A percentile compares a stretch with the other conserved stretches of the same genome.
These are phyloP conservation scores for Omphalotus guepiniiformis DNA, from an alignment of 768 basidiomycete genomes.

Conservation along the genomic window DNA sequence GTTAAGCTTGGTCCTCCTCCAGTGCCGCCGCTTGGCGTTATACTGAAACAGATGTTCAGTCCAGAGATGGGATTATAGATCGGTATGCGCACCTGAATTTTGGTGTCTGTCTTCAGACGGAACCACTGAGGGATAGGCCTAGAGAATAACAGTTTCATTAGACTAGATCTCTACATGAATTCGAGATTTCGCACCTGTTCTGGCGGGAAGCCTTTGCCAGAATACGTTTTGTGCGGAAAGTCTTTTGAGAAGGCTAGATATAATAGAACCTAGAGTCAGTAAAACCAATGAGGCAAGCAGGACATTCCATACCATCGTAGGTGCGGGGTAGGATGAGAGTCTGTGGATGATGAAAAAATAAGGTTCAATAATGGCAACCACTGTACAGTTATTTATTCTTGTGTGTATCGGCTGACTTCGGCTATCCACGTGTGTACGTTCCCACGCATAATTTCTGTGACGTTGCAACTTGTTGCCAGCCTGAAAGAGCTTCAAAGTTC, in stretches of 20 bases:
- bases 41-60: conserved; percentile 43
- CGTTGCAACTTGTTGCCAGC: not conserved
- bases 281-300: conserved; percentile 6
- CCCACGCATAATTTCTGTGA: not conserved
- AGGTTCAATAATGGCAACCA: conserved; percentile 23
- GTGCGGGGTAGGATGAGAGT: conserved; percentile 29
- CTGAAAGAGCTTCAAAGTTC: conserved; percentile 1
- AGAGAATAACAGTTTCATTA: conserved; percentile 2
- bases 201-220: conserved; percentile 94
- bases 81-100: conserved; percentile 69
- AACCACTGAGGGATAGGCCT: conserved; percentile 99
- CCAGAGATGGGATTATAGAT: not conserved
- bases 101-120: conserved; percentile 93
- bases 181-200: conserved; percentile 68
- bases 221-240: conserved; percentile 94
- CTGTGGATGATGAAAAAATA: conserved; percentile 24
- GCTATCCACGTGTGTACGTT: not conserved
- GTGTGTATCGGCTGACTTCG: not conserved
- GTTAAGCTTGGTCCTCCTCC: conserved; percentile 99
- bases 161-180: not conserved
- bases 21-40: conserved; percentile 96
- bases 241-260: conserved; percentile 94
- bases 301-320: conserved; percentile 48
- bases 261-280: not conserved
- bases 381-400: conserved; percentile 40